Conservation (phyloP, 2,329 filamentous ascomycete genomes). For the Seiridium unicorne region DNA sequence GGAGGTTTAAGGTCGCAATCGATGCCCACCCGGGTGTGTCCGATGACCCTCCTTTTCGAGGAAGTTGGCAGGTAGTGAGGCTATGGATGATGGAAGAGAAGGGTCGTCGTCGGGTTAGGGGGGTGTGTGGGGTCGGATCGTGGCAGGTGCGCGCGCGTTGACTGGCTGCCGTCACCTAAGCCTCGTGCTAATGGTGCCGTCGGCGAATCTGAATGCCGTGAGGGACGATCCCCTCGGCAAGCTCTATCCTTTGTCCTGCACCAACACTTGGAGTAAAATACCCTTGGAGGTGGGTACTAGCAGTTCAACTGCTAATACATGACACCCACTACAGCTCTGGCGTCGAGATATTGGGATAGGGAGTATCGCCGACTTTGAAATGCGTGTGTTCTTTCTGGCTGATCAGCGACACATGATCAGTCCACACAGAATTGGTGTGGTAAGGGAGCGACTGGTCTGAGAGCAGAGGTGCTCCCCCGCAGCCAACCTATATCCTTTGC, state of each 20-base stretch:
- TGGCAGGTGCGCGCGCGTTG: not conserved
- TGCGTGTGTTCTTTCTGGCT: not conserved
- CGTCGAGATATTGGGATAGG: not conserved
- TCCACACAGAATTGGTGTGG: no score
- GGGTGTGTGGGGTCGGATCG: not conserved
- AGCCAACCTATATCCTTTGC: no score
- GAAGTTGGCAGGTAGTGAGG: slow-evolving; percentile 18
- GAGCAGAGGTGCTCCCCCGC: no score
- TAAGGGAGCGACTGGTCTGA: no score
- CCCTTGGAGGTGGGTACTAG: not conserved
- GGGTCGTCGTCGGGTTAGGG: slow-evolving; percentile 23
- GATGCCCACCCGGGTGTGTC: slow-evolving; percentile 16
- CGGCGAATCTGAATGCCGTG: not conserved
- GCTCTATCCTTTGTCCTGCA: not conserved
- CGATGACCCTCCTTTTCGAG: slow-evolving; percentile 20
- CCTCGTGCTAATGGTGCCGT: not conserved
- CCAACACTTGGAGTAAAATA: not conserved
- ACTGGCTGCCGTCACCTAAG: slow-evolving; percentile 6
- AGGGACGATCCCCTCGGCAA: not conserved
- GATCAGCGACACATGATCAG: not conserved
- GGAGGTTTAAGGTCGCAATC: slow-evolving; percentile 7
- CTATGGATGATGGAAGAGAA: slow-evolving; percentile 16
- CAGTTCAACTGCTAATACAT: not conserved
- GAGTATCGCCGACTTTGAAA: not conserved
- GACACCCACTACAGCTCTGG: not conserved